Evolutionary conservation across 1,139 yeast genomes (phyloP).

Genomic region (Saccharomyces hybrid): DNA sequence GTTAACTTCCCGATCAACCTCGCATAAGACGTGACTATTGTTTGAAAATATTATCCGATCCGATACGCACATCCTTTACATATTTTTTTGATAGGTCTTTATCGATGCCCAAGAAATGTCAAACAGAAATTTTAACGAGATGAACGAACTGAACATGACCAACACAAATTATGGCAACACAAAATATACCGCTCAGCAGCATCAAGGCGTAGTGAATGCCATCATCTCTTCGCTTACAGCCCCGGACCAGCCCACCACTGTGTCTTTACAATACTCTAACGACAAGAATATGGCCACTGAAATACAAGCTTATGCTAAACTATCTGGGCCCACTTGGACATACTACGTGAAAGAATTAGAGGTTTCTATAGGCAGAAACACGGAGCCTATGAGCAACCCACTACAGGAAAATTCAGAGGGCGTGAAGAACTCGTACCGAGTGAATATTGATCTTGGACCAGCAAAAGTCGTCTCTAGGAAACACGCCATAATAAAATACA

Average conservation of each 20-base stretch:
- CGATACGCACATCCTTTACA: too few relatives aligned
- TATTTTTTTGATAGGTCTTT: background rate
- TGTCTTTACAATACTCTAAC: conserved; percentile 49
- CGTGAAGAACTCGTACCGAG: conserved; percentile 19
- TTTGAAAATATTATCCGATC: background rate
- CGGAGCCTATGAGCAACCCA: conserved; percentile 41
- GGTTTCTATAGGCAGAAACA: conserved; percentile 78
- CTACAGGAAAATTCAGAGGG: conserved; percentile 4
- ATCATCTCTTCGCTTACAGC: conserved; percentile 39
- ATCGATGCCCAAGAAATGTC: conserved; percentile 5
- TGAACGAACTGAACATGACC: background rate
- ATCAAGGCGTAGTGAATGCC: conserved; percentile 38
- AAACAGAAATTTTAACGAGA: background rate
- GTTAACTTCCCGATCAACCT: background rate
- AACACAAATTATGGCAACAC: conserved; percentile 4
- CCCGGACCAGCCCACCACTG: conserved; percentile 41
- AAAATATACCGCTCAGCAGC: conserved; percentile 14
- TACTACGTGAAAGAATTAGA: conserved; percentile 76
- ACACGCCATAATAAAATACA: conserved; percentile 78
- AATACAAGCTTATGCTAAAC: conserved; percentile 93
- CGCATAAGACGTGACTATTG: background rate
- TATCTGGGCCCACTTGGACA: conserved; percentile 90
- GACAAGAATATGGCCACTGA: conserved; percentile 71
- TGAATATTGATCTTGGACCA: conserved; percentile 90
- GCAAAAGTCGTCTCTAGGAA: conserved; percentile 86